phyloP scores from a whole-genome alignment of 495 filamentous ascomycete genomes.

The Cercophora newfieldiana region DNA sequence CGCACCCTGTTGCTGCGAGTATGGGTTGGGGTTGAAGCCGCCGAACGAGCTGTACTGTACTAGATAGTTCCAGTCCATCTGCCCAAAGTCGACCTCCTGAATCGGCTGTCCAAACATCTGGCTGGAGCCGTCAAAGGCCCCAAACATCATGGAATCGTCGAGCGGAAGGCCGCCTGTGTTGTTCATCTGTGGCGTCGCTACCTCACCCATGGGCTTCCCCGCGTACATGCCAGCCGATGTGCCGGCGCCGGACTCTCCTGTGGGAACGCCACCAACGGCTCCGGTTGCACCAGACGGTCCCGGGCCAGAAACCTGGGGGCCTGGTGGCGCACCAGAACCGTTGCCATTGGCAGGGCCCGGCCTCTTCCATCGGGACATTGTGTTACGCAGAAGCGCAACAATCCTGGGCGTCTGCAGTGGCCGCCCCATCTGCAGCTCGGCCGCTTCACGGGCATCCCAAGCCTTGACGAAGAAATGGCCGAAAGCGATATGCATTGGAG shows the following conservation, averaged over 20 bases:
- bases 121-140: slow-evolving; percentile 24
- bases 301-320: neutral
- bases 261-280: neutral
- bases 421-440: slow-evolving; percentile 44
- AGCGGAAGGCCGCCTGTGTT: slow-evolving; percentile 22
- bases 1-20: slow-evolving; percentile 11
- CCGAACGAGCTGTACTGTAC: slow-evolving; percentile 40
- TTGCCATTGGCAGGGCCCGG: slow-evolving; percentile 13
- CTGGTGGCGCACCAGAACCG: neutral
- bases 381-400: slow-evolving; percentile 42
- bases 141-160: slow-evolving; percentile 33
- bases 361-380: slow-evolving; percentile 23
- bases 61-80: slow-evolving; percentile 49
- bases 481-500: slow-evolving; percentile 53
- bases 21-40: slow-evolving; percentile 33
- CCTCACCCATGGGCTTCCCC: slow-evolving; percentile 20
- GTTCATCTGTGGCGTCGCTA: slow-evolving; percentile 20
- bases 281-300: neutral
- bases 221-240: slow-evolving; percentile 22
- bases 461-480: slow-evolving; percentile 52
- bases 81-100: slow-evolving; percentile 41
- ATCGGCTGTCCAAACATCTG: slow-evolving; percentile 26
- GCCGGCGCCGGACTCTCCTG: neutral
- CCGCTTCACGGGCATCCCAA: slow-evolving; percentile 52
- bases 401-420: slow-evolving; percentile 42